Base-by-base conservation (phyloP, 768 basidiomycete species). In the Suillus paluster region DNA sequence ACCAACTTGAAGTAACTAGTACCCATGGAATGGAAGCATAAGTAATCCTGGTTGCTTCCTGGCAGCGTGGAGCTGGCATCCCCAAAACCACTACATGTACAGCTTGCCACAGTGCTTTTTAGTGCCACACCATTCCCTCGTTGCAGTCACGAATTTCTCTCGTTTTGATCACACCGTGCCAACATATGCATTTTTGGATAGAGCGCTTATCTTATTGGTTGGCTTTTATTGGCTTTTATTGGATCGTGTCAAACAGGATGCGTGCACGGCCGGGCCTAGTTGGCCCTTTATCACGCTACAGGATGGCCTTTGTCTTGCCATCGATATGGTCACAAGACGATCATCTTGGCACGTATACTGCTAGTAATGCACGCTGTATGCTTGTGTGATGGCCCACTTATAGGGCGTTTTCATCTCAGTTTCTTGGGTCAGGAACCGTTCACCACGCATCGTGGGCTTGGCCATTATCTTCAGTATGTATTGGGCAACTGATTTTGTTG, bases 101-200 rank as follows among this genome's bases (percentile, higher is more conserved):
- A 38, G 15, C 53, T 54, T 17, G 15, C n/a, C n/a, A n/a, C n/a
- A n/a, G n/a, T n/a, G n/a, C n/a, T n/a, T n/a, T n/a, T n/a, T 55
- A 55, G 36, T 19, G 23, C 23, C 17, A 38, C 9, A 4, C 30
- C 6, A 38, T 55, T 55, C 53, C 53, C 53, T 38, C 53, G 53
- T 55, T 23, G 53, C 23, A 38, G 58, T 63, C 66, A 59, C 55
- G 49, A 15, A 36, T 45, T 53, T 48, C 60, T 49, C 57, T 63
- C 57, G 38, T 56, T 61, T 62, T 58, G 57, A 71, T 67, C 61
- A 62, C 63, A 60, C 50, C 50, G 27, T 55, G 53, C 36, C 21
- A 14, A 21, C n/a, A 55, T 41, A 48, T 25, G 63, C 56, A 8
- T 61, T 63, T 38, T 33, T 33, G 46, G 14, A 25, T 6, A 8